A percentile compares a stretch with the other conserved stretches of the same genome.
phyloP scores from a whole-genome alignment of 1,284 basidiomycete genomes.

The Cyathus pygmaeus region DNA sequence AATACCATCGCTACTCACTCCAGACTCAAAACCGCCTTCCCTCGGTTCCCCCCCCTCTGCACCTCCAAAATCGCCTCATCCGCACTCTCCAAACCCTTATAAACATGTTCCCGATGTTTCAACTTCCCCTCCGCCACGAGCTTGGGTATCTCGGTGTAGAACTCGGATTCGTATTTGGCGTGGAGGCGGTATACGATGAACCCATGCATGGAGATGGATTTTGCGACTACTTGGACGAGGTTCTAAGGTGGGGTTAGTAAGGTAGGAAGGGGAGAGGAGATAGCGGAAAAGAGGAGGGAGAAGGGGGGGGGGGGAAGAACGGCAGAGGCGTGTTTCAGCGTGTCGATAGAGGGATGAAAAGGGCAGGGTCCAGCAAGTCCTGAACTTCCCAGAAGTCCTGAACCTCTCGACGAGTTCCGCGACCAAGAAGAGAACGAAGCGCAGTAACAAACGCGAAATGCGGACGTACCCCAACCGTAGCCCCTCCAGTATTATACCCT shows the following conservation, averaged over 20 bases:
- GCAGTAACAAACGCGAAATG: too few species aligned
- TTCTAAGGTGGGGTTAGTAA: constrained; percentile 27
- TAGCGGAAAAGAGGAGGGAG: not conserved
- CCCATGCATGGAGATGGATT: constrained; percentile 64
- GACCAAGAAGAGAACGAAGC: too few species aligned
- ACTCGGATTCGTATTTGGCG: constrained; percentile 50
- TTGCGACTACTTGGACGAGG: constrained; percentile 40
- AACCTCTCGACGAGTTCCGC: too few species aligned
- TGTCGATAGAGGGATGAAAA: too few species aligned
- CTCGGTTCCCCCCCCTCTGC: constrained; percentile 66
- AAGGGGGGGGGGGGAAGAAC: not conserved
- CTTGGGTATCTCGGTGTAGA: constrained; percentile 62
- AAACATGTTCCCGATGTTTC: constrained; percentile 66
- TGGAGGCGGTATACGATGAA: constrained; percentile 61
- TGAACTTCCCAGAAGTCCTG: too few species aligned
- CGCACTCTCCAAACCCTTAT: constrained; percentile 61
- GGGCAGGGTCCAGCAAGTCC: too few species aligned
- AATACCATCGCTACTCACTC: constrained; percentile 50
- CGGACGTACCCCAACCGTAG: constrained; percentile 37
- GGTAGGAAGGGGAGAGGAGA: not conserved
- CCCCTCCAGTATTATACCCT: constrained; percentile 43
- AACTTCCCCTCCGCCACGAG: constrained; percentile 67
- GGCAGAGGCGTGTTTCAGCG: not conserved
- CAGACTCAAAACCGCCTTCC: constrained; percentile 66
- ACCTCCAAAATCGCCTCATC: constrained; percentile 63